Percentiles rank a stretch among this genome's conserved stretches.
Conservation (phyloP, 2,329 filamentous ascomycete species). For the Bipolaris zeicola region DNA sequence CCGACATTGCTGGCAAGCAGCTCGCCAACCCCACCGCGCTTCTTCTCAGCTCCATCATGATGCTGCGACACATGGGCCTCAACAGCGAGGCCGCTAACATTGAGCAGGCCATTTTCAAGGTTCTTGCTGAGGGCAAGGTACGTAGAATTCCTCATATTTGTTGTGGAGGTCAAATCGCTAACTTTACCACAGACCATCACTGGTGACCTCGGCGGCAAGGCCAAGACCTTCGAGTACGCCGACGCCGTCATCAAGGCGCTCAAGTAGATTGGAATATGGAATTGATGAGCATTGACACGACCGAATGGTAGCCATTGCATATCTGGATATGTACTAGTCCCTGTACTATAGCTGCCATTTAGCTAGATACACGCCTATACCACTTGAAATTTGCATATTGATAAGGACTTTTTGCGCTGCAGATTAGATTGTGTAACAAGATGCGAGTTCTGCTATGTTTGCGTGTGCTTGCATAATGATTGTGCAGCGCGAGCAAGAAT, state of each 20-base stretch:
- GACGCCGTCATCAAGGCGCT: conserved; percentile 80
- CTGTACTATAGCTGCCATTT: conserved; percentile 46
- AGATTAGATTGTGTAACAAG: neutral
- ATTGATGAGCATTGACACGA: conserved; percentile 35
- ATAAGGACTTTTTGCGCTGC: neutral
- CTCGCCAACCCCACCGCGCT: conserved; percentile 97
- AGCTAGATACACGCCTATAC: conserved; percentile 28
- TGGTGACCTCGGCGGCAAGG: conserved; percentile 92
- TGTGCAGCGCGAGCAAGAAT: conserved; percentile 13
- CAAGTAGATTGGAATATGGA: conserved; percentile 41
- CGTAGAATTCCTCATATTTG: conserved; percentile 24
- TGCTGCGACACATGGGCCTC: conserved; percentile 98
- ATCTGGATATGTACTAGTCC: conserved; percentile 45
- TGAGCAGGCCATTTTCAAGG: conserved; percentile 93
- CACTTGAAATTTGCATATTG: conserved; percentile 19
- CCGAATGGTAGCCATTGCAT: conserved; percentile 41
- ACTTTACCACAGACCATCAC: conserved; percentile 68
- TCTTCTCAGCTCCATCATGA: conserved; percentile 96
- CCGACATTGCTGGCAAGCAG: conserved; percentile 93
- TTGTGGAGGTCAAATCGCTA: conserved; percentile 12
- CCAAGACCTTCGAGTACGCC: conserved; percentile 95
- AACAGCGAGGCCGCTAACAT: conserved; percentile 83
- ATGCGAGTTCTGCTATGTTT: neutral
- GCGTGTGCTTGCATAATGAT: neutral
- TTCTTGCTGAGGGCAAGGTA: conserved; percentile 92